Evolutionary conservation across 148 eudicot species (phyloP), one percentile per base, ranked within the genome.

Genomic region (Spergularia bocconei): DNA sequence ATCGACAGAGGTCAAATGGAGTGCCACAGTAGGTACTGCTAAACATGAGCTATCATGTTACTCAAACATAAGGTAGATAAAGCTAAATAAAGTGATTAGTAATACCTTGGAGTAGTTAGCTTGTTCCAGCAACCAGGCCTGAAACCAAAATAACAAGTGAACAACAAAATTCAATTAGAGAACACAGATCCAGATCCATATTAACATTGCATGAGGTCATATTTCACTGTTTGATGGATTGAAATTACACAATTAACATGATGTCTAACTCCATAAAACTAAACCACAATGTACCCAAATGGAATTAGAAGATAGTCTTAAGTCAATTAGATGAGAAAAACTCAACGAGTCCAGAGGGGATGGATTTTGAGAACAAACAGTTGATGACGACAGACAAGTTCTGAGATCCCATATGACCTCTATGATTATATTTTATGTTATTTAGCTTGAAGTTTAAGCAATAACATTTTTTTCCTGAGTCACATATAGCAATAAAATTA

Each of bases 71-170:
- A 53, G n/a, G 38, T 7, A 6, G 41, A 55, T 7, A 62, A 50
- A 13, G 52, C 52, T 36, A 14, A 33, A 7, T 13, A 21, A 29
- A 57, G 17, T 67, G 64, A 57, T 19, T 11, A 54, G 50, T 62
- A 54, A 76, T 86, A 94, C 98, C 98, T 94, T 80, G 52, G 91
- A 86, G 76, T 94, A 91, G n/a, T 90, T 91, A 69, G 91, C 90
- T 77, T 86, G 81, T 78, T 91, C 98, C 58, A 94, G 84, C 80
- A 91, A 69, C 95, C 95, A 87, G 11, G 93, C 84, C 98, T 94
- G 91, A 74, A 85, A 84, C 70, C 51, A 81, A 39, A 39, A 21
- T 50, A 55, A 55, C 25, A 23, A 41, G 62, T 61, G 52, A 33
- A 59, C 38, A 62, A 53, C 39, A 7, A 69, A 14, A 29, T 4